phyloP scores from a whole-genome alignment of 257 asterid genomes.

The Plantago major region DNA sequence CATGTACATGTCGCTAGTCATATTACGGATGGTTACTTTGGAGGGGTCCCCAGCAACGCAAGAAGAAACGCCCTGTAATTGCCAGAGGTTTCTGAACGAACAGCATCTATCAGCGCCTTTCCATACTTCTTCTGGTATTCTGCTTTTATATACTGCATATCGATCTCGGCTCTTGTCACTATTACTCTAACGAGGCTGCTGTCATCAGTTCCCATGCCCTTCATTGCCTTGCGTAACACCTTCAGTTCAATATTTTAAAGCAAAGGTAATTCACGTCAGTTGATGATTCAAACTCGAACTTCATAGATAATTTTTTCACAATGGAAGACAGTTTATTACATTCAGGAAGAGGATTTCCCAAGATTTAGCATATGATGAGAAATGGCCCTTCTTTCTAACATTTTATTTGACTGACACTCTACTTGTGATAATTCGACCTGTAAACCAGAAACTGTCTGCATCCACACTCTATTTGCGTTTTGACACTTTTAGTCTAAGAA shows the following conservation, averaged over 20 bases:
- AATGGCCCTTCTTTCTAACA: no score
- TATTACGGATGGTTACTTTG: no score
- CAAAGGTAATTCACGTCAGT: neutral
- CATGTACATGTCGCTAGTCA: no score
- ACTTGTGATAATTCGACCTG: no score
- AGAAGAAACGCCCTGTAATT: conserved; percentile 69
- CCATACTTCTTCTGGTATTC: conserved; percentile 72
- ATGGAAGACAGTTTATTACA: neutral
- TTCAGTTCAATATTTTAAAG: conserved; percentile 16
- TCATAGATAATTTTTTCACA: neutral
- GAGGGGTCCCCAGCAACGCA: conserved; percentile 50
- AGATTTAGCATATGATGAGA: no score
- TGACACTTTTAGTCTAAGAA: no score
- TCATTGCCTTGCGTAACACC: conserved; percentile 80
- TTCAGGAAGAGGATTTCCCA: neutral
- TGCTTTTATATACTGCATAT: conserved; percentile 77
- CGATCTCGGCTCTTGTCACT: conserved; percentile 87
- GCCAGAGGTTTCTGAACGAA: conserved; percentile 71
- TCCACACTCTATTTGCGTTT: no score
- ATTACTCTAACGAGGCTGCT: conserved; percentile 58
- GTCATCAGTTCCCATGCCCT: conserved; percentile 88
- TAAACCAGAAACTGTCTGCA: no score
- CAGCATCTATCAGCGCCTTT: conserved; percentile 63
- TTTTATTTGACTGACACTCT: no score
- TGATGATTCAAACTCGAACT: neutral